Percentiles rank a stretch among this genome's conserved stretches.
Evolutionary conservation across 2,329 filamentous ascomycete species (phyloP).

Genomic region (Fusarium anthophilum): DNA sequence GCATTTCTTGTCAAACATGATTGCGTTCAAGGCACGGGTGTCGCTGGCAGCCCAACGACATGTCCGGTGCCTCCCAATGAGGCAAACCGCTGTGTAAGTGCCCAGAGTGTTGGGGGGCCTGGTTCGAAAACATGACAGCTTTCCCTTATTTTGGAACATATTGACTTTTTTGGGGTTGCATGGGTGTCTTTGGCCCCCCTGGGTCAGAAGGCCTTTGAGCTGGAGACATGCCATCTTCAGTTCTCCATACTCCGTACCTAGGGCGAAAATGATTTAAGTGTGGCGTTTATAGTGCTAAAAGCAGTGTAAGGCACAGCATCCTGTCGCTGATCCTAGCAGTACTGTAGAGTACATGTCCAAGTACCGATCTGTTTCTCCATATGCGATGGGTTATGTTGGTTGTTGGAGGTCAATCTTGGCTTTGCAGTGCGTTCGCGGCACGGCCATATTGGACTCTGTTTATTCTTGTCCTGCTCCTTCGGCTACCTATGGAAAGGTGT

Average conservation of each 20-base stretch:
- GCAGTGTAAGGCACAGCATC: background rate
- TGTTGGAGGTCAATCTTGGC: constrained; percentile 7
- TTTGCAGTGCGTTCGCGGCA: background rate
- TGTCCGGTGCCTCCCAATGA: background rate
- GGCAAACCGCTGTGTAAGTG: background rate
- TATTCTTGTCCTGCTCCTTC: background rate
- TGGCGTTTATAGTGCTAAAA: constrained; percentile 29
- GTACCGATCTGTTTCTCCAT: background rate
- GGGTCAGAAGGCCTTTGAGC: constrained; percentile 1
- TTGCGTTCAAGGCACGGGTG: background rate
- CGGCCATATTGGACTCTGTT: background rate
- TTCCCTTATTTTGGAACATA: background rate
- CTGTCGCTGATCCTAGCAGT: background rate
- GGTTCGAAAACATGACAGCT: background rate
- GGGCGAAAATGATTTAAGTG: constrained; percentile 31
- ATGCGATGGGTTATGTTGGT: background rate
- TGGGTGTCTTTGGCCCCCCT: background rate
- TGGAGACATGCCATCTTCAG: background rate
- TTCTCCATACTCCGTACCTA: background rate
- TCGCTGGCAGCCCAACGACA: constrained; percentile 4
- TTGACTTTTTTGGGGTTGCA: constrained; percentile 14
- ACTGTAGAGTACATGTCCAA: background rate
- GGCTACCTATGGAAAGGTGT: background rate
- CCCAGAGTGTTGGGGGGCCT: background rate
- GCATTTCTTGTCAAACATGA: background rate